These are phyloP conservation scores for Aureobasidium sp. DNA, from an alignment of 2,329 filamentous ascomycete species.

Conservation along the genomic window DNA sequence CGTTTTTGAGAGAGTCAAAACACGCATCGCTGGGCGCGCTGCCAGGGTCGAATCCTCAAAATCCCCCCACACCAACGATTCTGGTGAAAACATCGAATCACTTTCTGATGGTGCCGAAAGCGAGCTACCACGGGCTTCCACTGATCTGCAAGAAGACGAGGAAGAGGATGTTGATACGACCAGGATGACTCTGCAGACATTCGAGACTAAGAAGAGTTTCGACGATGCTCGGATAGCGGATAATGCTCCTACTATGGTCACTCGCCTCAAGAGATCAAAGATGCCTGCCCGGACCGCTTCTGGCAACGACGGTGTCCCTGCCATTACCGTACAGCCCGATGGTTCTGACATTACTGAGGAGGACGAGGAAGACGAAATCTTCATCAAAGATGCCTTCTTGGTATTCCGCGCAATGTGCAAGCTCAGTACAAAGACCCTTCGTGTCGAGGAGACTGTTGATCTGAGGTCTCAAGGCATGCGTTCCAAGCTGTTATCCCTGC, in stretches of 20 bases:
- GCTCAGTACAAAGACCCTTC: slow-evolving; percentile 83
- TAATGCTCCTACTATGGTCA: slow-evolving; percentile 61
- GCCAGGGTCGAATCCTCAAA: slow-evolving; percentile 53
- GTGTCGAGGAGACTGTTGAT: slow-evolving; percentile 87
- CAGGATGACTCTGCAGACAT: slow-evolving; percentile 62
- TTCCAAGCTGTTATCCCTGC: slow-evolving; percentile 89
- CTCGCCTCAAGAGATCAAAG: slow-evolving; percentile 46
- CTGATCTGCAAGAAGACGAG: slow-evolving; percentile 24
- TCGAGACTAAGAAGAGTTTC: slow-evolving; percentile 59
- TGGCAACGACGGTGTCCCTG: slow-evolving; percentile 29
- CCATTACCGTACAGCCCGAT: slow-evolving; percentile 28
- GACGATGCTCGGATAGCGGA: slow-evolving; percentile 61
- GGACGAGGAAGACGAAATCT: slow-evolving; percentile 84
- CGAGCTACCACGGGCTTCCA: slow-evolving; percentile 26
- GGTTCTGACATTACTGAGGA: slow-evolving; percentile 52
- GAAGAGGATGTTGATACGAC: slow-evolving; percentile 42
- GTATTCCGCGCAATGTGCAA: slow-evolving; percentile 98
- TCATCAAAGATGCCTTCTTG: slow-evolving; percentile 92
- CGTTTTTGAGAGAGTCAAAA: slow-evolving; percentile 91
- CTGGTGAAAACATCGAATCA: slow-evolving; percentile 22
- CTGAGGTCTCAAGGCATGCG: slow-evolving; percentile 93
- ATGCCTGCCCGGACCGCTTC: slow-evolving; percentile 39
- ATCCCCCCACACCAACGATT: slow-evolving; percentile 34
- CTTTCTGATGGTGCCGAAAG: slow-evolving; percentile 24
- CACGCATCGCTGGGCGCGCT: slow-evolving; percentile 79